Conservation (phyloP, 129 eudicot species). For the Cynara cardunculus region DNA sequence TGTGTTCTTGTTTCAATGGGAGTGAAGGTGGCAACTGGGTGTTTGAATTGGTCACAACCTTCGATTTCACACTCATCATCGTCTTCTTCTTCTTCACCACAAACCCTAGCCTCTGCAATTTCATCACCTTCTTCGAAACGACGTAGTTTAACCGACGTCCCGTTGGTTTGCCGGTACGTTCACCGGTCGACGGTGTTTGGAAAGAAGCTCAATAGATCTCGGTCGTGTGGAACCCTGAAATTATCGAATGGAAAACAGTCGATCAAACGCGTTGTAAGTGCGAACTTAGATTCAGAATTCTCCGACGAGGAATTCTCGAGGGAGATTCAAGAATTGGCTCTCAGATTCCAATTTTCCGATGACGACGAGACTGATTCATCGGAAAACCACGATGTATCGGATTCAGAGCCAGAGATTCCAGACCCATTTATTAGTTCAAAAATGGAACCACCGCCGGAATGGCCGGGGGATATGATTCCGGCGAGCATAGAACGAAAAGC, state of each 20-base stretch:
- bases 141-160: slow-evolving; percentile 33
- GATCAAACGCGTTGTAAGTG: slow-evolving; percentile 43
- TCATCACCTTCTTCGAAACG: slow-evolving; percentile 45
- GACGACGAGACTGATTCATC: slow-evolving; percentile 13
- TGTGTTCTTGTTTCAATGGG: slow-evolving; percentile 24
- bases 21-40: slow-evolving; percentile 45
- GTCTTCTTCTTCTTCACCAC: too few relatives aligned
- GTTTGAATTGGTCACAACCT: slow-evolving; percentile 52
- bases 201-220: slow-evolving; percentile 41
- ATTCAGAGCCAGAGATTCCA: not conserved
- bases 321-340: slow-evolving; percentile 48
- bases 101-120: slow-evolving; percentile 42
- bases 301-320: slow-evolving; percentile 64
- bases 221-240: slow-evolving; percentile 39
- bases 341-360: slow-evolving; percentile 40
- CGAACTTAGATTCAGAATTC: slow-evolving; percentile 49
- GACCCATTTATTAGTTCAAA: not conserved
- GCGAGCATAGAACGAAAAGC: slow-evolving; percentile 72
- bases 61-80: slow-evolving; percentile 30
- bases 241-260: slow-evolving; percentile 2
- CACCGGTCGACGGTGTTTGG: slow-evolving; percentile 36
- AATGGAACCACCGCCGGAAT: slow-evolving; percentile 15
- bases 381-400: not conserved
- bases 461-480: slow-evolving; percentile 45
- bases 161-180: slow-evolving; percentile 34